Percentiles rank a stretch among this genome's conserved stretches.
Evolutionary conservation across 2,329 filamentous ascomycete genomes (phyloP).

Genomic region (Fusarium anthophilum): DNA sequence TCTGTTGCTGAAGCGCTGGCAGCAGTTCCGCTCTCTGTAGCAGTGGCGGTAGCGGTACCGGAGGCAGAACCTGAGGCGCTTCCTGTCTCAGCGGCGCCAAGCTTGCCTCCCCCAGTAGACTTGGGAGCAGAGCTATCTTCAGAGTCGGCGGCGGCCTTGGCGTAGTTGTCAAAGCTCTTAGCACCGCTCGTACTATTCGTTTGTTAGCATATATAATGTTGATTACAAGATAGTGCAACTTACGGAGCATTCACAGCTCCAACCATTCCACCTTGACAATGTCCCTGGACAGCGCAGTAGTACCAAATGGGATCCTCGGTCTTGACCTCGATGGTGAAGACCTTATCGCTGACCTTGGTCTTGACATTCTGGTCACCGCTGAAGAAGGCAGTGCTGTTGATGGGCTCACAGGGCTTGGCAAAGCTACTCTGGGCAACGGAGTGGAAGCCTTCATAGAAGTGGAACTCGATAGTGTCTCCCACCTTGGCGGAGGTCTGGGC

Average conservation of each 20-base stretch:
- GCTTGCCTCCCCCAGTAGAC: constrained; percentile 30
- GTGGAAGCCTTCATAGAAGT: constrained; percentile 62
- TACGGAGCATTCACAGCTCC: constrained; percentile 53
- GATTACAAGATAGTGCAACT: not conserved
- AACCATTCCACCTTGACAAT: constrained; percentile 71
- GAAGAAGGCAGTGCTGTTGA: constrained; percentile 60
- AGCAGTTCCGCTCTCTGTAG: constrained; percentile 13
- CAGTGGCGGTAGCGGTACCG: constrained; percentile 20
- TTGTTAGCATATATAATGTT: not conserved
- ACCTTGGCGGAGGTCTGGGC: constrained; percentile 59
- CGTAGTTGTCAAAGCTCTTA: constrained; percentile 23
- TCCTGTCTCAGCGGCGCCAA: constrained; percentile 26
- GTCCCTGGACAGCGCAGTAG: constrained; percentile 68
- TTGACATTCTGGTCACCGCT: constrained; percentile 31
- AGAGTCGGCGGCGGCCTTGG: constrained; percentile 21
- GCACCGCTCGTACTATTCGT: constrained; percentile 23
- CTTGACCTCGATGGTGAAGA: constrained; percentile 34
- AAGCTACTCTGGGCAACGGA: constrained; percentile 70
- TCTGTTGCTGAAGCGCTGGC: constrained; percentile 9
- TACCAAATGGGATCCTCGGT: constrained; percentile 69
- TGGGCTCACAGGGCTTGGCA: constrained; percentile 65
- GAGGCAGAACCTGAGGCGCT: constrained; percentile 16
- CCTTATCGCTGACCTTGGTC: constrained; percentile 20
- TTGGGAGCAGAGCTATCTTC: constrained; percentile 30
- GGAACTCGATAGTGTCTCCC: constrained; percentile 59